These are phyloP conservation scores for Triticum turgidum DNA, from an alignment of 176 grass and related monocot species.

Conservation along the genomic window DNA sequence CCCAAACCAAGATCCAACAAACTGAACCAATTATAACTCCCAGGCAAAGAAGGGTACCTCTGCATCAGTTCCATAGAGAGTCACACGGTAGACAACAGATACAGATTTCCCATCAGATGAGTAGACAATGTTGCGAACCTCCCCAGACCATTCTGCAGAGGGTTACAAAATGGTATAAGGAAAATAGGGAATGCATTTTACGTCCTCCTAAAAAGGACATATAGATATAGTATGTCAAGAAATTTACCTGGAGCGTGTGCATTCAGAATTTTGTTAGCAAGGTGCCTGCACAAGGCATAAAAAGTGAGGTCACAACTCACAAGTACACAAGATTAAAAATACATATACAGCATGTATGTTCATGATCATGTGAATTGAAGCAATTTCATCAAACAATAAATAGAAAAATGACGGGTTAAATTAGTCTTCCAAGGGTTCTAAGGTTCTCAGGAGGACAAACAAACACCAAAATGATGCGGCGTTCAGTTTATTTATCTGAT, in stretches of 20 bases:
- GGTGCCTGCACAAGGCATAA: conserved; percentile 68
- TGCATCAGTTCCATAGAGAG: conserved; percentile 86
- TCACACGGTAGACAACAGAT: conserved; percentile 91
- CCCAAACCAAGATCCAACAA: not conserved
- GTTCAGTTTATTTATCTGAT: not conserved
- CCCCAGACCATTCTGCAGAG: conserved; percentile 89
- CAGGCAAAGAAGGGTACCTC: conserved; percentile 57
- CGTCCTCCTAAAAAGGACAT: not conserved
- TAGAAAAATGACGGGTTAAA: not conserved
- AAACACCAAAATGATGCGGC: not conserved
- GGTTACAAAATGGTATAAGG: conserved; percentile 12
- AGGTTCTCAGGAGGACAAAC: not conserved
- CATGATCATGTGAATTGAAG: not conserved
- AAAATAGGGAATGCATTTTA: conserved; percentile 6
- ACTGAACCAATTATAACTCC: not conserved
- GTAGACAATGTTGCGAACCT: conserved; percentile 78
- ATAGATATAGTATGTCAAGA: not conserved
- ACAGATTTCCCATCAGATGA: conserved; percentile 79
- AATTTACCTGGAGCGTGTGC: conserved; percentile 72
- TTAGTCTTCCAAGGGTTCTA: not conserved
- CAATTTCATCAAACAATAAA: not conserved
- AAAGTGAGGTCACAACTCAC: conserved; percentile 9
- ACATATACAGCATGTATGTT: not conserved
- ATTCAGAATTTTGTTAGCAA: conserved; percentile 87
- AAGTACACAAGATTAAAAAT: not conserved